Percentiles rank a stretch among this genome's conserved stretches.
Conservation (phyloP, 331 rosid genomes). For the Dryas integrifolia region DNA sequence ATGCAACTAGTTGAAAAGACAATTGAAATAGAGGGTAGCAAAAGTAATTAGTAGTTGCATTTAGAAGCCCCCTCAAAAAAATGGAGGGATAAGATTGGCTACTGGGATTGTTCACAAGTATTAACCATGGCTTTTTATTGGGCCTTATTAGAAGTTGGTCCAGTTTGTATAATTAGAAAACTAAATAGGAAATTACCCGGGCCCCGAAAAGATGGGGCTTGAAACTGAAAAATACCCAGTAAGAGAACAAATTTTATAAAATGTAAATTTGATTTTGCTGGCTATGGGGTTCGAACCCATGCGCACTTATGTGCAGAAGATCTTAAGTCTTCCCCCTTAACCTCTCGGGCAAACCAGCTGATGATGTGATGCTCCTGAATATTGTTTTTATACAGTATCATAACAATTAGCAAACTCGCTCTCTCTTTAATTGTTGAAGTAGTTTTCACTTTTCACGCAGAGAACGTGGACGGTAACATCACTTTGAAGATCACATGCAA, state of each 20-base stretch:
- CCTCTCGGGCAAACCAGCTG: conserved; percentile 63
- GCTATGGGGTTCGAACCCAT: conserved; percentile 74
- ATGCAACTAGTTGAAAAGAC: too few species aligned
- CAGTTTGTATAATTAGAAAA: too few species aligned
- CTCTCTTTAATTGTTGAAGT: conserved; percentile 9
- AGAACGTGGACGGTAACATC: conserved; percentile 26
- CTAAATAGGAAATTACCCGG: too few species aligned
- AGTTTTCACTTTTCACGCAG: conserved; percentile 20
- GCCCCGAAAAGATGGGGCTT: not conserved
- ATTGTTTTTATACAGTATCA: not conserved
- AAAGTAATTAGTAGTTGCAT: too few species aligned
- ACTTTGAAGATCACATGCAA: conserved; percentile 32
- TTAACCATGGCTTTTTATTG: too few species aligned
- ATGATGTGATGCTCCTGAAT: accelerated
- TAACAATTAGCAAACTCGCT: too few species aligned
- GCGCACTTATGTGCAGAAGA: conserved; percentile 64
- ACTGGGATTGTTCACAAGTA: too few species aligned
- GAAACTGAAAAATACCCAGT: not conserved
- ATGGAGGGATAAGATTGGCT: too few species aligned
- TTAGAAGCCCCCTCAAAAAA: too few species aligned
- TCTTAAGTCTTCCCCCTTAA: conserved; percentile 71
- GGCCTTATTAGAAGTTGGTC: too few species aligned
- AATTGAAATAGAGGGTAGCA: too few species aligned
- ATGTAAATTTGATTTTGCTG: conserved; percentile 17
- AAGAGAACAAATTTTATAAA: too few species aligned